Conservation (phyloP, 345 rosid species). For the Tarenaya hassleriana region DNA sequence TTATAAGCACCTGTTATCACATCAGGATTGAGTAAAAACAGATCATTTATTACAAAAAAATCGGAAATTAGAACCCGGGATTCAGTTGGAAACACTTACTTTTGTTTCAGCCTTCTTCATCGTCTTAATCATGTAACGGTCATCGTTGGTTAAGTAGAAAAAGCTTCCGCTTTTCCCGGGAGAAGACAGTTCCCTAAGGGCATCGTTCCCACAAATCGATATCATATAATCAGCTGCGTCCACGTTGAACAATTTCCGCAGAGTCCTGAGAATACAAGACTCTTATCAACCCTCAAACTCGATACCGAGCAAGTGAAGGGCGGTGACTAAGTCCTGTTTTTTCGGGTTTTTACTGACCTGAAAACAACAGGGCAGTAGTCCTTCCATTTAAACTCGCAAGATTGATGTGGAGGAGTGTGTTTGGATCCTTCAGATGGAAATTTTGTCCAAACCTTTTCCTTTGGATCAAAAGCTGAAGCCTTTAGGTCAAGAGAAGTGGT, state of each 20-base stretch:
- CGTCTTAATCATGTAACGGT: slow-evolving; percentile 90
- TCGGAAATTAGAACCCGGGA: background rate
- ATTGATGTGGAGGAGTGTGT: slow-evolving; percentile 84
- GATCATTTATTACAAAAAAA: slow-evolving; percentile 11
- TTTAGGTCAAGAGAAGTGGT: slow-evolving; percentile 66
- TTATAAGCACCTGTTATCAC: slow-evolving; percentile 56
- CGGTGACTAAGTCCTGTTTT: background rate
- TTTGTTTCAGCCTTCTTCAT: slow-evolving; percentile 85
- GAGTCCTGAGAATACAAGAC: slow-evolving; percentile 38
- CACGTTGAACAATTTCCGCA: slow-evolving; percentile 84
- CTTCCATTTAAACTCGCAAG: slow-evolving; percentile 87
- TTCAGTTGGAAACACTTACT: slow-evolving; percentile 31
- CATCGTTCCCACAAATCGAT: slow-evolving; percentile 90
- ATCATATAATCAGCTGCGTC: slow-evolving; percentile 96
- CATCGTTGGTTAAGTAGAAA: slow-evolving; percentile 82
- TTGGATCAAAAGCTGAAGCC: slow-evolving; percentile 87
- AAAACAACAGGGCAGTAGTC: slow-evolving; percentile 92
- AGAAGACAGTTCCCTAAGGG: slow-evolving; percentile 87
- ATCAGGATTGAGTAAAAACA: slow-evolving; percentile 4
- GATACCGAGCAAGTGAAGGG: background rate
- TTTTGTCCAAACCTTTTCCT: slow-evolving; percentile 88
- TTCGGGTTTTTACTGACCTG: slow-evolving; percentile 38
- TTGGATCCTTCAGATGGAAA: slow-evolving; percentile 90
- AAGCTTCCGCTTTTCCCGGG: slow-evolving; percentile 99
- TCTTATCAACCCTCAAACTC: too few relatives aligned